Percentiles rank a stretch among this genome's conserved stretches.
phyloP scores from a whole-genome alignment of 768 basidiomycete genomes.

The Scleroderma citrinum region DNA sequence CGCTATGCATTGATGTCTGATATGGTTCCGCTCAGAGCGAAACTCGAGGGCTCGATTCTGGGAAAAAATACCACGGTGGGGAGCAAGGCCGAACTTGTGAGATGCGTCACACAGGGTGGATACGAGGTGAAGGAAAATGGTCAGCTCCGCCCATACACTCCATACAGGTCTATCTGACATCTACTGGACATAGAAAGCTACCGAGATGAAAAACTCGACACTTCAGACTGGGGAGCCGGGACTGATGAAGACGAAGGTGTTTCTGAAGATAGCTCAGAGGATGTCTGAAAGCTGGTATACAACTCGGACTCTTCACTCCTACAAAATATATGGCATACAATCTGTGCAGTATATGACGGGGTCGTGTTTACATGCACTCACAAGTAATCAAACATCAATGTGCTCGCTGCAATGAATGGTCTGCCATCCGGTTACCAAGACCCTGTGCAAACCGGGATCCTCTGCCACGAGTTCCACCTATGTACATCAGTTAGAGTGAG shows the following conservation, averaged over 20 bases:
- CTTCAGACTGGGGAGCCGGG: conserved; percentile 48
- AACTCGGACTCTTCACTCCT: too few species aligned
- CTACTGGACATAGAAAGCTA: conserved; percentile 36
- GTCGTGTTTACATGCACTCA: too few species aligned
- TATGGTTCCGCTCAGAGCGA: conserved; percentile 43
- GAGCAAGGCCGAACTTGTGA: conserved; percentile 56
- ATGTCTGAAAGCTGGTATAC: not conserved
- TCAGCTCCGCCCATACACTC: conserved; percentile 20
- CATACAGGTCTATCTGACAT: not conserved
- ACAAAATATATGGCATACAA: too few species aligned
- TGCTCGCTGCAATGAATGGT: conserved; percentile 17
- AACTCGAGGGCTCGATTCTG: conserved; percentile 70
- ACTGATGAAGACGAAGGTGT: conserved; percentile 22
- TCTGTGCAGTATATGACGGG: too few species aligned
- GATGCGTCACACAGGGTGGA: conserved; percentile 71
- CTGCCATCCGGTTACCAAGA: conserved; percentile 73
- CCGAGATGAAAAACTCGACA: conserved; percentile 52
- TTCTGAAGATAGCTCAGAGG: conserved; percentile 11
- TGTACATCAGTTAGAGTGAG: not conserved
- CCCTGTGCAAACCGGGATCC: conserved; percentile 82
- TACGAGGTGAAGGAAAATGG: conserved; percentile 67
- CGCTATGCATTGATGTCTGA: conserved; percentile 4
- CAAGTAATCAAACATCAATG: conserved; percentile 10
- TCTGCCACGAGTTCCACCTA: conserved; percentile 64
- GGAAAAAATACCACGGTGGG: conserved; percentile 73